Conservation (phyloP, 306 rosid genomes). For the Medicago truncatula region DNA sequence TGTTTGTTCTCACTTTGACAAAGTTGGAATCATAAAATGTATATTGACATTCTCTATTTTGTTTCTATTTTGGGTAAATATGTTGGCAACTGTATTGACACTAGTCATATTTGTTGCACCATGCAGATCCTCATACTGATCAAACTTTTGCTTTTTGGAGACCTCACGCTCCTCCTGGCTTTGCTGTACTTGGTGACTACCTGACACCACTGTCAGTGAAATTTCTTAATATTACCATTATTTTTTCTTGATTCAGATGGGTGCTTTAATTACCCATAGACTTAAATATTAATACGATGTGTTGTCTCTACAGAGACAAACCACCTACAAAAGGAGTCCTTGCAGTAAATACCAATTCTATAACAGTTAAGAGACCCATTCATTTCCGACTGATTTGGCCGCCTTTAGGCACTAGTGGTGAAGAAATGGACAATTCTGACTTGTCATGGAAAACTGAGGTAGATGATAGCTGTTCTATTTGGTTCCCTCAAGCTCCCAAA, state of each 20-base stretch:
- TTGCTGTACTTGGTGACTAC: constrained; percentile 93
- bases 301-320: constrained; percentile 75
- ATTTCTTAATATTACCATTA: constrained; percentile 15
- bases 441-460: constrained; percentile 41
- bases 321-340: constrained; percentile 94
- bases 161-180: constrained; percentile 95
- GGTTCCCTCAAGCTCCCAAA: constrained; percentile 95
- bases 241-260: constrained; percentile 30
- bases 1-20: constrained; percentile 90
- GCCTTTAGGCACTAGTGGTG: constrained; percentile 48
- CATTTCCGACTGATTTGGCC: constrained; percentile 88
- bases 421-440: constrained; percentile 46
- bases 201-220: constrained; percentile 85
- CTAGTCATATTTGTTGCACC: constrained; percentile 39
- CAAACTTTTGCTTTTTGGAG: constrained; percentile 92
- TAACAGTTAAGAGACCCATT: constrained; percentile 76
- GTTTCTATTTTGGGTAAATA: constrained; percentile 11
- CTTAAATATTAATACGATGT: constrained; percentile 40
- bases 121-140: constrained; percentile 68
- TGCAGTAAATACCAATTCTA: constrained; percentile 77
- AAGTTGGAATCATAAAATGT: constrained; percentile 83
- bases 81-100: constrained; percentile 30
- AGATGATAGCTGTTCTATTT: constrained; percentile 67
- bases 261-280: constrained; percentile 7
- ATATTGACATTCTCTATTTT: constrained; percentile 36